Percentiles rank a stretch among this genome's conserved stretches.
Conservation (phyloP, 2,329 filamentous ascomycete species). For the Venturia aucupariae region DNA sequence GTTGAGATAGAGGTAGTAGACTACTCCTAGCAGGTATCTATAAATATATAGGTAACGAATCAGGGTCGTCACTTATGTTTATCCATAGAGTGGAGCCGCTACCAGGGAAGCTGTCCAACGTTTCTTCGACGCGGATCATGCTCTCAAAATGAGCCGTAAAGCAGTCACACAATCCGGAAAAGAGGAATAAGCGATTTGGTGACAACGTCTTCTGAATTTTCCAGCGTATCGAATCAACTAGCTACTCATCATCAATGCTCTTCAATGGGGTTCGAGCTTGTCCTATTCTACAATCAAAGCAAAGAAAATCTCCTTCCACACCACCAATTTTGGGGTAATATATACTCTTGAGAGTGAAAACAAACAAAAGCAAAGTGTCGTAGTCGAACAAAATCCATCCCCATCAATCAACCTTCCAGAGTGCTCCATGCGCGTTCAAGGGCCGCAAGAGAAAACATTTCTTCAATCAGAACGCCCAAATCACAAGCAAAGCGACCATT, state of each 20-base stretch:
- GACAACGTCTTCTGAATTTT: background rate
- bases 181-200: background rate
- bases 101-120: background rate
- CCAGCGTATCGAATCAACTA: background rate
- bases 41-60: too few relatives aligned
- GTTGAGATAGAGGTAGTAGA: background rate
- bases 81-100: too few relatives aligned
- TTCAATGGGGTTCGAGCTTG: background rate
- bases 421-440: background rate
- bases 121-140: background rate
- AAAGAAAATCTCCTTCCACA: constrained; percentile 1
- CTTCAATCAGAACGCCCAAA: constrained; percentile 1
- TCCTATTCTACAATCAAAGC: background rate
- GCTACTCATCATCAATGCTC: background rate
- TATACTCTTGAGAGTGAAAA: background rate
- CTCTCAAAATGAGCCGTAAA: background rate
- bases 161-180: background rate
- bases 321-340: constrained; percentile 5
- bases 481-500: constrained; percentile 4
- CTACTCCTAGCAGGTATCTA: too few relatives aligned
- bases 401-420: background rate
- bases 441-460: background rate
- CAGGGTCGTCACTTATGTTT: too few relatives aligned
- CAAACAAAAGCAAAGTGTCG: background rate
- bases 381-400: background rate